Base-by-base conservation (phyloP, 176 grass and related monocot genomes). In the Aegilops umbellulata region DNA sequence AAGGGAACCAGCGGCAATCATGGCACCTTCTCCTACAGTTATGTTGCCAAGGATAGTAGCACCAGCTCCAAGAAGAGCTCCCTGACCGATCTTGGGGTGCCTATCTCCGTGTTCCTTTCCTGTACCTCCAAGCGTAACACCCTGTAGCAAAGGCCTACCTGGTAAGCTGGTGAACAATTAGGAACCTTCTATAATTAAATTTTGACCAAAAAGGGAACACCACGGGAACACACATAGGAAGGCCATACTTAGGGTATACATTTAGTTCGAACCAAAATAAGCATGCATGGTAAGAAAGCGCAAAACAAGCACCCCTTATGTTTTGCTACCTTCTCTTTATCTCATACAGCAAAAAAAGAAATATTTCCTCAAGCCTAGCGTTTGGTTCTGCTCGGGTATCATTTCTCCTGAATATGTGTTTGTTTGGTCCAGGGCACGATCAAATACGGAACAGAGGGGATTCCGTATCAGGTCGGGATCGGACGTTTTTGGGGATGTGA, bases 121-220 rank as follows among this genome's bases (percentile, higher is more conserved):
- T 38, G 97, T 99, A 77, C 97, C 97, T 88, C 97, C 97, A 53
- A 99, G 89, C 5, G 97, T 99, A 92, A 99, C 97, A 64, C 97
- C 92, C 97, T 99, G 74, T 60, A 79, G 16, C 67, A 87, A 60
- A 74, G 42, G 44, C 65, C 65, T 58, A 47, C 55, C 46, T 86
- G 41, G 30, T 86, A 77, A 86, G 84, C 38, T 78, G 55, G 41
- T 64, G 39, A 82, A 83, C 11, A 22, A 41, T 36, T 63, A 63
- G 10, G 47, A 69, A 71, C 69, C 19, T 82, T 83, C 69, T 39
- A 80, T 19, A 32, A 39, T 67, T 79, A 25, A 66, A 49, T 30
- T 35, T 65, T 65, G 22, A 35, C 53, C 30, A n/a, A 44, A 83
- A 55, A 24, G 14, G 63, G 64, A 65, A 8, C 38, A 23, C 1